phyloP scores from a whole-genome alignment of 2,329 filamentous ascomycete species.

The Fusarium succisae region DNA sequence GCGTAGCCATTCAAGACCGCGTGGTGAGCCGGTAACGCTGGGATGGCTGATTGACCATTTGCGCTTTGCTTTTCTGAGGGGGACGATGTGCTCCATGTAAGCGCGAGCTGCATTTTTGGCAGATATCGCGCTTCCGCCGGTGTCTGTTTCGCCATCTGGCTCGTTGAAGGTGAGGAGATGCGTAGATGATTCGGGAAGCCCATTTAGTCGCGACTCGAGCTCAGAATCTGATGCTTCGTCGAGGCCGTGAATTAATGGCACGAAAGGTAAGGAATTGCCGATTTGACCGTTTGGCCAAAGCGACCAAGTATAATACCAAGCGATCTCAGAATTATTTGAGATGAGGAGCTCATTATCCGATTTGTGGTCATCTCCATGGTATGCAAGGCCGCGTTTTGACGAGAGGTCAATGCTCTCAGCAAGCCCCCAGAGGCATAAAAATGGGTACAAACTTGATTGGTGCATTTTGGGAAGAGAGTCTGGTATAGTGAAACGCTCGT shows the following conservation, averaged over 20 bases:
- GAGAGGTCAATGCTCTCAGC: constrained; percentile 17
- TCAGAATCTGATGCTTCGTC: constrained; percentile 45
- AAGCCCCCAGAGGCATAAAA: constrained; percentile 1
- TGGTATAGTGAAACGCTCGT: background rate
- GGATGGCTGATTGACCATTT: constrained; percentile 54
- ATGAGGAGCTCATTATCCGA: constrained; percentile 49
- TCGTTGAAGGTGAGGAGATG: constrained; percentile 55
- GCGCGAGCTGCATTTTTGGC: constrained; percentile 51
- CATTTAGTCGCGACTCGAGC: constrained; percentile 40
- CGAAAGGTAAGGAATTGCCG: constrained; percentile 44
- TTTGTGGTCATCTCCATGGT: constrained; percentile 38
- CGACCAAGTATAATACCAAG: constrained; percentile 57
- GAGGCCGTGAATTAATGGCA: constrained; percentile 52
- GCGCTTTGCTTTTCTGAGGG: constrained; percentile 43
- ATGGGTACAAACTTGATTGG: background rate
- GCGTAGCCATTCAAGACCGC: constrained; percentile 52
- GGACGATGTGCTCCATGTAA: constrained; percentile 50
- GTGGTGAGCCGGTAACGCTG: constrained; percentile 51
- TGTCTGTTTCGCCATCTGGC: constrained; percentile 51
- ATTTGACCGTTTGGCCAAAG: constrained; percentile 42
- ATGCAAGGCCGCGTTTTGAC: constrained; percentile 40
- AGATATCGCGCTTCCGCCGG: constrained; percentile 51
- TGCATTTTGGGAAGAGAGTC: constrained; percentile 5
- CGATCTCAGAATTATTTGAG: constrained; percentile 49
- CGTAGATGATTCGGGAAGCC: constrained; percentile 47